Evolutionary conservation across 257 asterid species (phyloP).

Genomic region (Cinchona pubescens): DNA sequence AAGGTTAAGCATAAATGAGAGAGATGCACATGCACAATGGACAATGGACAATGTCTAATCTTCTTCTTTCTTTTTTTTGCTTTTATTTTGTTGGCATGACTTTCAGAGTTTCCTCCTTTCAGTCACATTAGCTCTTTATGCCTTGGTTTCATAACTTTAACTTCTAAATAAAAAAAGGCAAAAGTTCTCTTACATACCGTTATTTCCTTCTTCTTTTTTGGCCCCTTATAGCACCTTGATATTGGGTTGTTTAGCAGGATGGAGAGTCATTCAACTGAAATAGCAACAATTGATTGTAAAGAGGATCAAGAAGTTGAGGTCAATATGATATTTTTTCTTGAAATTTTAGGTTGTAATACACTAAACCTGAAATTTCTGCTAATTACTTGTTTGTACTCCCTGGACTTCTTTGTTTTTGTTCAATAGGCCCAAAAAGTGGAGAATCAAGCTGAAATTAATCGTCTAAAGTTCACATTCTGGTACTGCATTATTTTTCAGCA

Average conservation of each 20-base stretch:
- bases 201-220: background rate
- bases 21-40: no score
- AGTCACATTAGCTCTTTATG: background rate
- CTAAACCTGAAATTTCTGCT: background rate
- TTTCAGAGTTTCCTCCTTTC: background rate
- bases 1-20: background rate
- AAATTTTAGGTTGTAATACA: background rate
- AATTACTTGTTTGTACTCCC: constrained; percentile 5
- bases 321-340: constrained; percentile 17
- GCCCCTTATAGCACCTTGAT: background rate
- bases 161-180: background rate
- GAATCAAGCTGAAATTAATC: constrained; percentile 51
- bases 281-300: constrained; percentile 20
- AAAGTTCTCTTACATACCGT: background rate
- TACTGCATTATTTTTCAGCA: constrained; percentile 28
- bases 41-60: background rate
- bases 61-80: background rate
- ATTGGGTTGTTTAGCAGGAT: constrained; percentile 37
- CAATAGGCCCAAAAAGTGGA: constrained; percentile 41
- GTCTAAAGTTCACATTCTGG: constrained; percentile 78
- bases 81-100: background rate
- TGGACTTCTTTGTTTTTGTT: constrained; percentile 13
- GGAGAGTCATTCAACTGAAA: constrained; percentile 35
- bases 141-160: background rate
- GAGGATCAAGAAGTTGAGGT: constrained; percentile 51